These are phyloP conservation scores for Dacryopinax primogenitus DNA, from an alignment of 768 basidiomycete genomes.

Conservation along the genomic window DNA sequence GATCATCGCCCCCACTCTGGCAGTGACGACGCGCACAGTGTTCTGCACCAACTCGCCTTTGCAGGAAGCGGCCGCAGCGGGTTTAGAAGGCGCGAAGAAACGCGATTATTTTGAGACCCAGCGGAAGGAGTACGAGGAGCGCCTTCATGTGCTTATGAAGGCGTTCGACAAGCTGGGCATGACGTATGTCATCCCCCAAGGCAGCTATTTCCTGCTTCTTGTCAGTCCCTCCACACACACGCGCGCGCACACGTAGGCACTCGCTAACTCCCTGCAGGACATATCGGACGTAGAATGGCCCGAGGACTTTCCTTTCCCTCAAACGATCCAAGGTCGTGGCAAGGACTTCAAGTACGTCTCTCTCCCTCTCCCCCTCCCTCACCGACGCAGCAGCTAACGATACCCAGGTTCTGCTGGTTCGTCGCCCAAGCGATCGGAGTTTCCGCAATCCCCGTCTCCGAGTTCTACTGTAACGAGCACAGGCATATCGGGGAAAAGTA, in stretches of 20 bases:
- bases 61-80: constrained; percentile 87
- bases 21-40: constrained; percentile 84
- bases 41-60: constrained; percentile 91
- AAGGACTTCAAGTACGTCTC: constrained; percentile 64
- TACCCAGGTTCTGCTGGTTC: constrained; percentile 78
- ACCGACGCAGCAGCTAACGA: constrained; percentile 12
- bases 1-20: constrained; percentile 75
- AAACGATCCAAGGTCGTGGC: constrained; percentile 60
- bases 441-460: constrained; percentile 69
- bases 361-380: not conserved
- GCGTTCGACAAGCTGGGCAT: constrained; percentile 76
- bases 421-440: constrained; percentile 82
- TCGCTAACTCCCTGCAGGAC: constrained; percentile 38
- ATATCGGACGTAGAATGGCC: constrained; percentile 68
- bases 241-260: not conserved
- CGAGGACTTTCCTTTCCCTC: constrained; percentile 70
- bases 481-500: constrained; percentile 73
- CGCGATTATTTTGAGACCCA: constrained; percentile 70
- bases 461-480: constrained; percentile 92
- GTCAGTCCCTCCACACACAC: too few relatives aligned
- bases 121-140: constrained; percentile 60
- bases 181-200: constrained; percentile 78
- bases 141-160: constrained; percentile 57
- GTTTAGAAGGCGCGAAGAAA: constrained; percentile 64
- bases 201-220: constrained; percentile 80